A percentile compares a stretch with the other conserved stretches of the same genome.
Conservation (phyloP, 306 rosid species). For the Datisca glomerata region DNA sequence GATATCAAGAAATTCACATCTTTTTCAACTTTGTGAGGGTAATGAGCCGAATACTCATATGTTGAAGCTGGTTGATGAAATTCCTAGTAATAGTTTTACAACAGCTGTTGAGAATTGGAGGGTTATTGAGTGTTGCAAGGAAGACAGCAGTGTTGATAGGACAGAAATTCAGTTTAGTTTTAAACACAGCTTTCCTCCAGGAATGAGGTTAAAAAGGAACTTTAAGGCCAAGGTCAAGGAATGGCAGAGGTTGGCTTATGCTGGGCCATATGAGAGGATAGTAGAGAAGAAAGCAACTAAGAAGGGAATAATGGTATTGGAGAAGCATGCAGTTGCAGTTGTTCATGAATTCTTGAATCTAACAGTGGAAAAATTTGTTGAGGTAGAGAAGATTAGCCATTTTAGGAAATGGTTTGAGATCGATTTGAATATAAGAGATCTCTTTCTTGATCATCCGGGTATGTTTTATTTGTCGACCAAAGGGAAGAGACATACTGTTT, state of each 20-base stretch:
- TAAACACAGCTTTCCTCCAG: conserved; percentile 64
- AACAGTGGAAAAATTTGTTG: conserved; percentile 91
- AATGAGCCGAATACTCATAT: conserved; percentile 65
- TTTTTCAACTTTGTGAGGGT: conserved; percentile 64
- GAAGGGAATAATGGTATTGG: conserved; percentile 37
- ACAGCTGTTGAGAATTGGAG: conserved; percentile 82
- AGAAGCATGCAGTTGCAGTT: conserved; percentile 70
- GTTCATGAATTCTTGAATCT: conserved; percentile 82
- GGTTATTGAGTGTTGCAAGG: conserved; percentile 64
- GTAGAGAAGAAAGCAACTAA: conserved; percentile 32
- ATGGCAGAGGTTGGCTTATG: conserved; percentile 69
- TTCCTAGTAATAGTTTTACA: conserved; percentile 22
- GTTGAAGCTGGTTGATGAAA: conserved; percentile 43
- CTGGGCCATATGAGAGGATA: conserved; percentile 62
- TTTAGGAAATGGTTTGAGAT: conserved; percentile 48
- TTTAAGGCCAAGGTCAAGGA: conserved; percentile 79
- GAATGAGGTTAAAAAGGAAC: conserved; percentile 61
- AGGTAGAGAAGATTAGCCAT: conserved; percentile 65
- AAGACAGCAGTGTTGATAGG: conserved; percentile 38
- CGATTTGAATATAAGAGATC: conserved; percentile 59
- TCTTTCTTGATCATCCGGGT: conserved; percentile 78
- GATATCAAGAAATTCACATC: conserved; percentile 32
- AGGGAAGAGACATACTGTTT: conserved; percentile 81
- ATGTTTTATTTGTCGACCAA: conserved; percentile 79
- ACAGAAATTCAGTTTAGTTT: conserved; percentile 50